Conservation (phyloP, 805 yeast genomes). For the Kluyveromyces dobzhanskii region DNA sequence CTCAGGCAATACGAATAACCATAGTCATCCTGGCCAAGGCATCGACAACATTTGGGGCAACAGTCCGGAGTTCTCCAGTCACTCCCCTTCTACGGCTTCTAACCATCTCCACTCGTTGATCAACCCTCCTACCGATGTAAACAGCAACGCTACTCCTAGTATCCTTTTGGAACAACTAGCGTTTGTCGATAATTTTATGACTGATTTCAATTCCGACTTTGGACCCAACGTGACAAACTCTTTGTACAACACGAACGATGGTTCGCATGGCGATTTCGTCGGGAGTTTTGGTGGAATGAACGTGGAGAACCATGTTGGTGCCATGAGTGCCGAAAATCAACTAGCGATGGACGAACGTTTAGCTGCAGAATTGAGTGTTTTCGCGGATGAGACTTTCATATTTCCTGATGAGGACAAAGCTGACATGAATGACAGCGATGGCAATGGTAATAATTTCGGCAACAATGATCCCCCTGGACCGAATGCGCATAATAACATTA, state of each 20-base stretch:
- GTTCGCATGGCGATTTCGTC: neutral
- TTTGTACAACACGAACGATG: constrained; percentile 8
- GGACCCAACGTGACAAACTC: constrained; percentile 25
- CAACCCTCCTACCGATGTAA: constrained; percentile 6
- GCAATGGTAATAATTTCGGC: constrained; percentile 10
- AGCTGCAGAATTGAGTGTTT: constrained; percentile 65
- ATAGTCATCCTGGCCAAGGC: neutral
- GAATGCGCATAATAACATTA: constrained; percentile 9
- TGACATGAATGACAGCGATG: constrained; percentile 18
- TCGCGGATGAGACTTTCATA: constrained; percentile 73
- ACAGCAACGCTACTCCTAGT: constrained; percentile 28
- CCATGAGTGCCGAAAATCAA: constrained; percentile 1
- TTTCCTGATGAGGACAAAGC: constrained; percentile 80
- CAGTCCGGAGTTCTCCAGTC: constrained; percentile 2
- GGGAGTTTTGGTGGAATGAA: neutral
- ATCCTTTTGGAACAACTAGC: constrained; percentile 65
- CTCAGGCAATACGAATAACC: no score
- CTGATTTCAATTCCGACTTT: constrained; percentile 38
- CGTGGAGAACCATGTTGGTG: constrained; percentile 1
- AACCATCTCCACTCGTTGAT: constrained; percentile 3
- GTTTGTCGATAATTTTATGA: constrained; percentile 69
- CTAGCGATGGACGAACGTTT: constrained; percentile 42
- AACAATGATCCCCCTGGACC: constrained; percentile 5
- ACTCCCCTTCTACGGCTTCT: constrained; percentile 5
- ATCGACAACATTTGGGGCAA: constrained; percentile 5